Percentiles rank a stretch among this genome's conserved stretches.
Conservation (phyloP, 2,329 filamentous ascomycete genomes). For the Cladosporium cucumerinum region DNA sequence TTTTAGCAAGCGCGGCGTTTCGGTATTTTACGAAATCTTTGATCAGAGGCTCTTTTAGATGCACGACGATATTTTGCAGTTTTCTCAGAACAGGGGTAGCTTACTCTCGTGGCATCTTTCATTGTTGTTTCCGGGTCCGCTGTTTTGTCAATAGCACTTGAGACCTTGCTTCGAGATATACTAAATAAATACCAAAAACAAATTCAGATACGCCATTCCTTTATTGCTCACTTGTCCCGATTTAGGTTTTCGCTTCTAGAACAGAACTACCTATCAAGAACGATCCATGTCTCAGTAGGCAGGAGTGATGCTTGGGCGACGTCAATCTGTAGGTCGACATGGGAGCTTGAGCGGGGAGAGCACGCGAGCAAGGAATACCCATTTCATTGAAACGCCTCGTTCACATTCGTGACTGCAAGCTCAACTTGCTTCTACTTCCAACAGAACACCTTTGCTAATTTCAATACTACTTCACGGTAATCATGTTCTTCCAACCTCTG, state of each 20-base stretch:
- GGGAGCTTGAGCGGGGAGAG: conserved; percentile 5
- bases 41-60: background rate
- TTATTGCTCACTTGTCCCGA: background rate
- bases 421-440: background rate
- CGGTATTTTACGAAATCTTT: background rate
- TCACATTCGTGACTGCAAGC: background rate
- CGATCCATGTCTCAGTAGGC: background rate
- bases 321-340: conserved; percentile 8
- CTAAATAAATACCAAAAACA: background rate
- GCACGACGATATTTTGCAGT: background rate
- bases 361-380: background rate
- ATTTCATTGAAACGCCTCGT: background rate
- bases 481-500: background rate
- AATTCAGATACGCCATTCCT: background rate
- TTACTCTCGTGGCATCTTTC: background rate
- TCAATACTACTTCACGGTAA: background rate
- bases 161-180: background rate
- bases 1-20: conserved; percentile 11
- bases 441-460: background rate
- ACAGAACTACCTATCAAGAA: background rate
- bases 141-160: background rate
- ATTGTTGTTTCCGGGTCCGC: background rate
- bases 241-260: background rate
- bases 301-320: background rate
- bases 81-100: background rate